Evolutionary conservation across 805 yeast species (phyloP).

Genomic region (Metschnikowia cerradonensis): DNA sequence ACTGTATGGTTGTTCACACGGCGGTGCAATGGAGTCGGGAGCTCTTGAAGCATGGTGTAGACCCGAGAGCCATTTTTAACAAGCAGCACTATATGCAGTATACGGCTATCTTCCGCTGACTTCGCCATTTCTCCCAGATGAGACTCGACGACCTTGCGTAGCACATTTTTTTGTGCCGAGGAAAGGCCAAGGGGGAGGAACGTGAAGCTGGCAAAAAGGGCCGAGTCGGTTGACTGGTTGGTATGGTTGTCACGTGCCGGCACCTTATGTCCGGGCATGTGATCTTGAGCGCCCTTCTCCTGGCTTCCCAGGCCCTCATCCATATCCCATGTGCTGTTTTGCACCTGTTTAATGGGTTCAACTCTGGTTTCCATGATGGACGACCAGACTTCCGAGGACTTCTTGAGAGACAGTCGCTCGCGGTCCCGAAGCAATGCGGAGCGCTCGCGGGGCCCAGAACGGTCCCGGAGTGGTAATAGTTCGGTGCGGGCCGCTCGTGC

Average conservation of each 20-base stretch:
- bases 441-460: constrained; percentile 9
- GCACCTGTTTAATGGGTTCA: constrained; percentile 11
- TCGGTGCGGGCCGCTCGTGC: constrained; percentile 1
- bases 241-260: not conserved
- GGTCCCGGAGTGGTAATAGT: constrained; percentile 3
- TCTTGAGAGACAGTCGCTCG: constrained; percentile 15
- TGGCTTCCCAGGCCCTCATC: constrained; percentile 9
- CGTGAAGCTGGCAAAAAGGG: constrained; percentile 38
- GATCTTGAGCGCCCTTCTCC: too few species aligned
- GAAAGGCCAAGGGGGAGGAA: constrained; percentile 45
- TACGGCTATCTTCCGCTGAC: constrained; percentile 17
- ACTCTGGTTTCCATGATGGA: constrained; percentile 34
- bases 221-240: constrained; percentile 1
- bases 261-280: too few species aligned
- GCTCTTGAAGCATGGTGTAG: constrained; percentile 22
- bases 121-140: constrained; percentile 39
- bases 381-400: constrained; percentile 38
- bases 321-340: constrained; percentile 26
- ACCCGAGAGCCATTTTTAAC: constrained; percentile 28
- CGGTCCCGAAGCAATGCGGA: constrained; percentile 3
- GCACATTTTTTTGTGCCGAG: constrained; percentile 30
- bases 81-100: constrained; percentile 33
- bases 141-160: constrained; percentile 41
- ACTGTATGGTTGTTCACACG: constrained; percentile 19
- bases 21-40: constrained; percentile 23